Percentiles rank a stretch among this genome's conserved stretches.
These are phyloP conservation scores for Neurospora pannonica DNA, from an alignment of 495 filamentous ascomycete genomes.

Conservation along the genomic window DNA sequence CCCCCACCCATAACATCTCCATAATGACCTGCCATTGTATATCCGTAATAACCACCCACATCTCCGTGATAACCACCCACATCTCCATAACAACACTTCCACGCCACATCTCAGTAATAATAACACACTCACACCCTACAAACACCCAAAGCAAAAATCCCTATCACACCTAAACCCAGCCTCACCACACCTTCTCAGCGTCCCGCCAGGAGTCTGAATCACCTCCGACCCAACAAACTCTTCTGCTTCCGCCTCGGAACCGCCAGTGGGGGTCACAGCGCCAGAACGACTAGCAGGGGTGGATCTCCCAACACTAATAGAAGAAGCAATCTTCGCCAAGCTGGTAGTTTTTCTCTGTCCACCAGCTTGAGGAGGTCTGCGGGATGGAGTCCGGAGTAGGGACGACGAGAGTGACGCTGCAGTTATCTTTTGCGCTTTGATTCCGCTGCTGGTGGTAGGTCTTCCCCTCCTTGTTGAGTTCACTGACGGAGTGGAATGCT, in stretches of 20 bases:
- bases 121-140: neutral
- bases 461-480: neutral
- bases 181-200: slow-evolving; percentile 28
- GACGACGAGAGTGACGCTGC: no score
- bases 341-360: neutral
- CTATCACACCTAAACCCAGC: slow-evolving; percentile 30
- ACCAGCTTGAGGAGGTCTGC: neutral
- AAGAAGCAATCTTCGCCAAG: neutral
- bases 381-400: neutral
- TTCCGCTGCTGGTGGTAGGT: neutral
- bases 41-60: neutral
- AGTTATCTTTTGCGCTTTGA: no score
- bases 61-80: neutral
- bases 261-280: neutral
- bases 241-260: neutral
- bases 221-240: neutral
- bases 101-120: neutral
- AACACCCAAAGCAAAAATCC: slow-evolving; percentile 35
- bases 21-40: neutral
- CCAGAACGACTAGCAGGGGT: neutral
- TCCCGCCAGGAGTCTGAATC: slow-evolving; percentile 26
- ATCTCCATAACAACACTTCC: no score
- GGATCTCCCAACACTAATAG: neutral
- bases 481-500: neutral
- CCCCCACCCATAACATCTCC: neutral